Evolutionary conservation across 1,284 basidiomycete genomes (phyloP), one percentile per base, ranked within the genome.

Genomic region (Cryptococcus hybrid): DNA sequence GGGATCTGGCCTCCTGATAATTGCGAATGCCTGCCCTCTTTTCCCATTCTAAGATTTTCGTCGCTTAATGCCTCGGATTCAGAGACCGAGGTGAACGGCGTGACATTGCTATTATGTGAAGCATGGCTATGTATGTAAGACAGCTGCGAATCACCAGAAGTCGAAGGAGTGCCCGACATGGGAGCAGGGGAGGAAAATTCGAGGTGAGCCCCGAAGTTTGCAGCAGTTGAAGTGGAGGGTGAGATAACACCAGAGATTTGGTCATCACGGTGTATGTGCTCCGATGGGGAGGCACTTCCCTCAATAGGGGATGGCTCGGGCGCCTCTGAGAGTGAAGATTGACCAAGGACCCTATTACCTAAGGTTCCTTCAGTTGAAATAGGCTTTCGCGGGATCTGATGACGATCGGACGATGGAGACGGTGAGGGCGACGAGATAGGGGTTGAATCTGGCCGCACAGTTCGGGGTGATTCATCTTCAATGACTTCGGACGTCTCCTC

Each of bases 291-390:
- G 24, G 24, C 24, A 24, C 24, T 24, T 24, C 24, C 24, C 24
- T 24, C 24, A 24, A 24, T 24, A 24, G 24, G 63, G 65, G 59
- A 67, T 65, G 7, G 65, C 63, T 55, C 65, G 18, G 13, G 65
- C 63, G 30, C 65, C 65, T 11, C 49, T 52, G 24, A 67, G 24
- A 24, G 24, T 24, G 24, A 24, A 24, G 24, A n/a, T 44, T 44
- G 43, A 44, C 24, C 13, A 18, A 44, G 43, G 24, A 24, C 24
- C 24, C 24, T 24, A 24, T 24, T 24, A 24, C 24, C 24, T 24
- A 24, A 24, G 24, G 24, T 24, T 24, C 43, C 43, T 18, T 44
- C 43, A 5, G 43, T 13, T 18, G 43, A 44, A n/a, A 44, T 18
- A 7, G 43, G 43, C 43, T 44, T 44, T 2, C 43, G 43, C n/a